Conservation (phyloP, 2,329 filamentous ascomycete species). For the Cercospora beticola region DNA sequence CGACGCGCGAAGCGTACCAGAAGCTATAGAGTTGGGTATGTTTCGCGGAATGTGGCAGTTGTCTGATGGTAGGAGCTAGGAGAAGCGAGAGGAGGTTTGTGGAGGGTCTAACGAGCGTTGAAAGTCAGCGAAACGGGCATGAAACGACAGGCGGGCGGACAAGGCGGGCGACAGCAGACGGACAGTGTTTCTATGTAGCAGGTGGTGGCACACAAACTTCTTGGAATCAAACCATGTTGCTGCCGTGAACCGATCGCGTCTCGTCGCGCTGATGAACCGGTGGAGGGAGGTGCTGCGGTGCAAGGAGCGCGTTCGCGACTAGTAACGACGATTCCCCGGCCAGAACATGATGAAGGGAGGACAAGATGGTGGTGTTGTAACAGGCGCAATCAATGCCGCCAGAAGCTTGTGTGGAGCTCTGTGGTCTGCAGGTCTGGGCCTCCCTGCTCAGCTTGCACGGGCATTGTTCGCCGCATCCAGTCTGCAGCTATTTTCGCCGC, state of each 20-base stretch:
- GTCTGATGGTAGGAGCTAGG: not conserved
- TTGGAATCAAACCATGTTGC: constrained; percentile 2
- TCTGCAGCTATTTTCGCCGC: not conserved
- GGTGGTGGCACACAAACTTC: constrained; percentile 6
- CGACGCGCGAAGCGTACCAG: not conserved
- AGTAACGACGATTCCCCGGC: not conserved
- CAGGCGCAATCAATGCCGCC: not conserved
- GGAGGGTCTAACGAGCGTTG: not conserved
- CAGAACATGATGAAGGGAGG: not conserved
- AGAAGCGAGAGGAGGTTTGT: not conserved
- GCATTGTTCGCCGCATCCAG: not conserved
- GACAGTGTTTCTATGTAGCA: not conserved
- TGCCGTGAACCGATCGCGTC: not conserved
- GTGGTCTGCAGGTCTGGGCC: not conserved
- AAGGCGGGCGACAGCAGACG: not conserved
- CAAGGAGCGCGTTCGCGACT: not conserved
- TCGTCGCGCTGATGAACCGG: not conserved
- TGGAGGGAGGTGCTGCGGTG: not conserved
- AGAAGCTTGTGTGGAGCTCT: not conserved
- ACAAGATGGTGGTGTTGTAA: not conserved
- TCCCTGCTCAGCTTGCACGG: not conserved
- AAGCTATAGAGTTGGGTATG: not conserved
- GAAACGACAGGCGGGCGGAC: not conserved
- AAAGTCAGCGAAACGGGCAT: not conserved
- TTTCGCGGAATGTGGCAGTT: not conserved